Evolutionary conservation across 306 rosid genomes (phyloP).

Genomic region (Acmispon strigosus): DNA sequence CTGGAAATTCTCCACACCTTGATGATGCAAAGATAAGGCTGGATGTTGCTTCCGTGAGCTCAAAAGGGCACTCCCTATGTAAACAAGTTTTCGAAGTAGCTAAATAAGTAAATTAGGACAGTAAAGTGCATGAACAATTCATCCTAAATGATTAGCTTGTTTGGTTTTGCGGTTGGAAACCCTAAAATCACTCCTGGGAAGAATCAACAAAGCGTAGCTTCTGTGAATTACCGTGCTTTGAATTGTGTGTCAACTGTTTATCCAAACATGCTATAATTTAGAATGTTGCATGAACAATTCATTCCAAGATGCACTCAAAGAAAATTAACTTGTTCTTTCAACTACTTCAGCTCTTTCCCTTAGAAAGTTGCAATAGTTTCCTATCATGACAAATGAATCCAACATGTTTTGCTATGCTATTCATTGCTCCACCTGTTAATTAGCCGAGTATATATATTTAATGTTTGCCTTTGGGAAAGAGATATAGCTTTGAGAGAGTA

Average conservation of each 20-base stretch:
- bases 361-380: conserved; percentile 38
- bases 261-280: too few relatives aligned
- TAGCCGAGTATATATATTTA: neutral
- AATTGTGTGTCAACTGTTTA: too few relatives aligned
- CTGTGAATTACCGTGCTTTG: too few relatives aligned
- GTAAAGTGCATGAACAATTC: neutral
- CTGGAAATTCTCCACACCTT: conserved; percentile 77
- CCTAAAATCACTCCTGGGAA: too few relatives aligned
- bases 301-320: neutral
- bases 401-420: conserved; percentile 50
- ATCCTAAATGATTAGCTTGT: neutral
- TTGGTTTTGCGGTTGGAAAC: too few relatives aligned
- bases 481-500: too few relatives aligned
- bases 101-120: neutral
- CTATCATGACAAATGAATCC: conserved; percentile 47
- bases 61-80: conserved; percentile 54
- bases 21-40: conserved; percentile 65
- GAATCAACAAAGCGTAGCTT: too few relatives aligned
- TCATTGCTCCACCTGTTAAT: conserved; percentile 53
- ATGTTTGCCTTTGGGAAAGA: neutral
- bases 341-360: conserved; percentile 35
- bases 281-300: neutral
- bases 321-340: conserved; percentile 36
- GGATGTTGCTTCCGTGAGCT: conserved; percentile 49
- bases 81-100: neutral